A percentile compares a stretch with the other conserved stretches of the same genome.
phyloP scores from a whole-genome alignment of 192 early-diverging fungal genomes.

The Lunasporangiospora selenospora region DNA sequence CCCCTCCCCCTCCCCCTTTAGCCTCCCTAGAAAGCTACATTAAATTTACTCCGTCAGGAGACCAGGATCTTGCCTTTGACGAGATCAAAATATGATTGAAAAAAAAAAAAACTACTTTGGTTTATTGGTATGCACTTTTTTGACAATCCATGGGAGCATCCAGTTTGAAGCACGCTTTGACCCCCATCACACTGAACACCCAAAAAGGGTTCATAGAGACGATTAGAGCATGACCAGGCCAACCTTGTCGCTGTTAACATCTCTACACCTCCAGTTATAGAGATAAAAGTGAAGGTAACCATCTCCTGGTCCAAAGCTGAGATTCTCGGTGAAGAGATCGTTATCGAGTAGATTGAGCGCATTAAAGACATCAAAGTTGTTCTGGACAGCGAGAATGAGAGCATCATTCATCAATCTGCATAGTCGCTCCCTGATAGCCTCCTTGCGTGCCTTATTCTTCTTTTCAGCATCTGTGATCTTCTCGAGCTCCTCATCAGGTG shows the following conservation, averaged over 20 bases:
- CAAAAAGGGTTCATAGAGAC: too few relatives aligned
- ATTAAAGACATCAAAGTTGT: slow-evolving; percentile 95
- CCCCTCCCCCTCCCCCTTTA: too few relatives aligned
- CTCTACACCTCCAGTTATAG: slow-evolving; percentile 91
- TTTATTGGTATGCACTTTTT: too few relatives aligned
- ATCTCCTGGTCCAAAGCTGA: slow-evolving; percentile 94
- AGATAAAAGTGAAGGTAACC: slow-evolving; percentile 96
- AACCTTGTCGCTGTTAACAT: slow-evolving; percentile 70
- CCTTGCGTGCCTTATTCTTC: slow-evolving; percentile 46
- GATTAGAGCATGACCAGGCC: slow-evolving; percentile 95
- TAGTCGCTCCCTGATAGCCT: slow-evolving; percentile 62
- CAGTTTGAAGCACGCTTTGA: too few relatives aligned
- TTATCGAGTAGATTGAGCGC: slow-evolving; percentile 95
- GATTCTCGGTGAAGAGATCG: slow-evolving; percentile 73
- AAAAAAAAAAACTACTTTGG: too few relatives aligned
- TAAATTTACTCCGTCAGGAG: too few relatives aligned
- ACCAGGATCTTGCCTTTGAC: too few relatives aligned
- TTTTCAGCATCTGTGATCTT: slow-evolving; percentile 45
- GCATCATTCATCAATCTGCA: slow-evolving; percentile 77
- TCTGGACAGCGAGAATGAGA: slow-evolving; percentile 74
- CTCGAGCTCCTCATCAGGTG: slow-evolving; percentile 22
- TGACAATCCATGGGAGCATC: too few relatives aligned
- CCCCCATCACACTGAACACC: too few relatives aligned
- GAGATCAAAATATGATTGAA: too few relatives aligned
- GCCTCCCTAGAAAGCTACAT: too few relatives aligned